A percentile compares a stretch with the other conserved stretches of the same genome.
phyloP scores from a whole-genome alignment of 257 asterid genomes.

The Jacaranda copaia region DNA sequence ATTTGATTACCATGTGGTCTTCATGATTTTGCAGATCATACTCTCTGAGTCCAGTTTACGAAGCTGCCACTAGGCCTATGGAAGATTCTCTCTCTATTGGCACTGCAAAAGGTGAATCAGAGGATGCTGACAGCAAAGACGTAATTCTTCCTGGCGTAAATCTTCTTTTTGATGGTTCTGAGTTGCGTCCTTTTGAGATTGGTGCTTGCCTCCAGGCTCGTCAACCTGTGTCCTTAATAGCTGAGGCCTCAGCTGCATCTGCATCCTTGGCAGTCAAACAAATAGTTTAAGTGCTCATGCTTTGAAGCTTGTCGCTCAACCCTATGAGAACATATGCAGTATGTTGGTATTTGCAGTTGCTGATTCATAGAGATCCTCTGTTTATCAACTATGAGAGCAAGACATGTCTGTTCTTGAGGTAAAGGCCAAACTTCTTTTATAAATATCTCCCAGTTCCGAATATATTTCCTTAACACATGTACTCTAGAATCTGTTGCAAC shows the following conservation, averaged over 20 bases:
- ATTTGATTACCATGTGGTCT: slow-evolving; percentile 34
- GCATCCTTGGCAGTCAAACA: slow-evolving; percentile 64
- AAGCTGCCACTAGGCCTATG: slow-evolving; percentile 63
- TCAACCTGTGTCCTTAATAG: slow-evolving; percentile 85
- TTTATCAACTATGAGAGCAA: slow-evolving; percentile 25
- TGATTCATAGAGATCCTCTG: slow-evolving; percentile 26
- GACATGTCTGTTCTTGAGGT: slow-evolving; percentile 36
- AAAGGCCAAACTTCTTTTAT: neutral
- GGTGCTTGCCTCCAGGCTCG: slow-evolving; percentile 99
- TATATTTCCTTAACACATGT: neutral
- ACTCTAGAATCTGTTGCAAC: neutral
- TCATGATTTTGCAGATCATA: slow-evolving; percentile 77
- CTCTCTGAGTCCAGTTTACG: slow-evolving; percentile 73
- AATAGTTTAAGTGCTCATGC: slow-evolving; percentile 27
- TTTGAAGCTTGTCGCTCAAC: slow-evolving; percentile 13
- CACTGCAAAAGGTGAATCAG: slow-evolving; percentile 69
- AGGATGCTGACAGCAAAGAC: slow-evolving; percentile 87
- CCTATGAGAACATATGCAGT: slow-evolving; percentile 32
- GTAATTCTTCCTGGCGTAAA: slow-evolving; percentile 89
- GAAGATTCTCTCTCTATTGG: slow-evolving; percentile 69
- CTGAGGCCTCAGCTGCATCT: slow-evolving; percentile 91
- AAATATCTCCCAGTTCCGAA: neutral
- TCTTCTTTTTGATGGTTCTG: slow-evolving; percentile 93
- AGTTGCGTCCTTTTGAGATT: slow-evolving; percentile 88
- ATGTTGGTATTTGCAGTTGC: slow-evolving; percentile 21